Percentiles rank a stretch among this genome's conserved stretches.
These are phyloP conservation scores for Schizosaccharomyces versatilis DNA, from an alignment of 1,139 yeast genomes.

Conservation along the genomic window DNA sequence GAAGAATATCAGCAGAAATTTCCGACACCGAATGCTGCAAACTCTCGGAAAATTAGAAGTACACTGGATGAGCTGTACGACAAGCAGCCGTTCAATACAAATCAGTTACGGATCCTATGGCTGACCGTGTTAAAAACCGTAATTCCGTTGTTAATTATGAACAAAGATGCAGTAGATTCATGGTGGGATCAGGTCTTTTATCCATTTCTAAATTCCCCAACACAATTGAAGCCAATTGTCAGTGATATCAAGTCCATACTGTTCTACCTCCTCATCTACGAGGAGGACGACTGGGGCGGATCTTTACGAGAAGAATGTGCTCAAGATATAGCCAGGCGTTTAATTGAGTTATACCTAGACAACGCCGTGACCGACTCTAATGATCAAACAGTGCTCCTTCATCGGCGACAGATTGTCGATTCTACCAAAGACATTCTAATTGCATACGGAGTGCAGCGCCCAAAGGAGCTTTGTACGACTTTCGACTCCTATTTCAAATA, in stretches of 20 bases:
- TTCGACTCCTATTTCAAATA: not conserved
- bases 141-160: not conserved
- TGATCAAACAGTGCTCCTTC: not conserved
- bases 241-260: not conserved
- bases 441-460: not conserved
- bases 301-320: not conserved
- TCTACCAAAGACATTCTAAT: not conserved
- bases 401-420: not conserved
- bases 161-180: not conserved
- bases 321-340: not conserved
- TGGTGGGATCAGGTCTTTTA: slow-evolving; percentile 1
- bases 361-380: not conserved
- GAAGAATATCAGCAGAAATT: not conserved
- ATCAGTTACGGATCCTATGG: not conserved
- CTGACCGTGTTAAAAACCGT: not conserved
- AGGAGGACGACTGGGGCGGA: slow-evolving; percentile 1
- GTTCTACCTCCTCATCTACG: not conserved
- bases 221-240: not conserved
- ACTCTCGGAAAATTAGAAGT: not conserved
- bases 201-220: not conserved
- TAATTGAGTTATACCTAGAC: not conserved
- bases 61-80: not conserved
- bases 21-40: not conserved
- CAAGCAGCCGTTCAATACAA: not conserved
- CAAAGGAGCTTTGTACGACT: not conserved